Conservation (phyloP, 2,329 filamentous ascomycete species). For the Beauveria brongniartii region DNA sequence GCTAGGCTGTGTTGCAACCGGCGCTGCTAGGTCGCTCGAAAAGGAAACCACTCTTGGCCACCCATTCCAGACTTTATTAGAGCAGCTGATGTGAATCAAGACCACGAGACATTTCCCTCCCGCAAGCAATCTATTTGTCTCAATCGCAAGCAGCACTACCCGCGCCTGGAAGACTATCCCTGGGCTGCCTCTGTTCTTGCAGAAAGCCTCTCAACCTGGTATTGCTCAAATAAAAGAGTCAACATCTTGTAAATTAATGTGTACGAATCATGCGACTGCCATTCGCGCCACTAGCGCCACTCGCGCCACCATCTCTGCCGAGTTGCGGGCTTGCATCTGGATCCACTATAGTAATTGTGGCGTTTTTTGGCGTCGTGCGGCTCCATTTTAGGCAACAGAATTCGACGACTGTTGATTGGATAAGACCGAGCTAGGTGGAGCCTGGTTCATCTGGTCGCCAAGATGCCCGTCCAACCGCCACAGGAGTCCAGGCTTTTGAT, state of each 20-base stretch:
- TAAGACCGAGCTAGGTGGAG: neutral
- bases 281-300: no score
- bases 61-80: neutral
- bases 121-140: neutral
- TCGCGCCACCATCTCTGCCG: neutral
- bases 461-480: neutral
- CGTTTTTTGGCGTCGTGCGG: neutral
- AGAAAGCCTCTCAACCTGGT: no score
- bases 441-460: neutral
- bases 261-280: no score
- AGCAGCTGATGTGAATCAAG: neutral
- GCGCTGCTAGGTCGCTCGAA: neutral
- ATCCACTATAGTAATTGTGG: neutral
- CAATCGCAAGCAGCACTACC: neutral
- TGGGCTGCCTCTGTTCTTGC: no score
- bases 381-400: conserved; percentile 7
- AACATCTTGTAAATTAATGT: no score
- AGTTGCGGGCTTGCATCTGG: neutral
- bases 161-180: no score
- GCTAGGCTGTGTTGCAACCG: neutral
- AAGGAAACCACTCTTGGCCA: neutral
- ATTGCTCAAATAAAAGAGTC: no score
- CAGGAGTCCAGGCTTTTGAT: no score
- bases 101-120: neutral
- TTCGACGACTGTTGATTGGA: neutral